Base-by-base conservation (phyloP, 441 rosid species). In the Rhodomyrtus psidioides region DNA sequence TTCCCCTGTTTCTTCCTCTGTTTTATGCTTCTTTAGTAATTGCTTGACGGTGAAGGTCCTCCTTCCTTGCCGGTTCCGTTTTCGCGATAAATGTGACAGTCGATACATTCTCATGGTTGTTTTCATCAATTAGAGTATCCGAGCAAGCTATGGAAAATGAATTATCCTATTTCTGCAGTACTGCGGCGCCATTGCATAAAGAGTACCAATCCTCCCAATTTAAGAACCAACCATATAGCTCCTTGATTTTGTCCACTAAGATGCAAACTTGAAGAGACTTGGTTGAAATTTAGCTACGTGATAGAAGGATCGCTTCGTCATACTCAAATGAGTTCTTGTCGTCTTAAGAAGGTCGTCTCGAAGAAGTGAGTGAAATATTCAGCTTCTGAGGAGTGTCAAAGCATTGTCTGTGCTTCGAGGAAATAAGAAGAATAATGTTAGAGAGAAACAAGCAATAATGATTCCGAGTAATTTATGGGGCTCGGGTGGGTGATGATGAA, bases 1-100 rank as follows among this genome's bases (percentile, higher is more conserved):
- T 82, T 87, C 82, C 85, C 74, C 83, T 87, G 84, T 75, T 84
- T n/a, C 57, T 27, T 53, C 49, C 44, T 54, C 74, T 76, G 82
- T 82, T 88, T 59, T 28, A 19, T 30, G 16, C 75, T 60, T 56
- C 28, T 85, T 34, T 44, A 55, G 21, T 44, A 82, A 46, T 26
- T 79, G 55, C 19, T 28, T 56, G 49, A 39, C 8, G 49, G 5
- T 70, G 44, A 65, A 65, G 76, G 46, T 65, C 46, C 14, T 39
- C 79, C 7, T 70, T 70, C 0, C 79, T 39, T 39, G 79, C 79
- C 0, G n/a, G 79, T 70, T 70, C 23, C 16, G 49, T 12, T 70
- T 70, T 12, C 49, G 6, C 6, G 7, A 39, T 70, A 39, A 39
- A 70, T 70, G 16, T 70, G 49, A 39, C 8, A 39, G 49, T 39